Conservation (phyloP, 345 rosid species). For the Heritiera fomes region DNA sequence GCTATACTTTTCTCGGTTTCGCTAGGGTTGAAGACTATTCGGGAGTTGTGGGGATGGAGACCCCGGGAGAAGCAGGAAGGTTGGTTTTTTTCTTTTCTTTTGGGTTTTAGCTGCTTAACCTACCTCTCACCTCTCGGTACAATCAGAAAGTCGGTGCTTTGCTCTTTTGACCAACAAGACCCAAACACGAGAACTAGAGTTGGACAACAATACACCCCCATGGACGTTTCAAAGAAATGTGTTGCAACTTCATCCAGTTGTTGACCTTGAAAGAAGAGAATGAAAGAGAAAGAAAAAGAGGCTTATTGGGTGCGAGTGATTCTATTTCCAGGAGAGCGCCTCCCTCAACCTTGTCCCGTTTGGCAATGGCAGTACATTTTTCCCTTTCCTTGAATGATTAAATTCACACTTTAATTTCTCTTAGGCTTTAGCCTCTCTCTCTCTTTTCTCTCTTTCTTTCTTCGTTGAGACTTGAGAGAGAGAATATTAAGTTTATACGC, state of each 20-base stretch:
- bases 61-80: slow-evolving; percentile 6
- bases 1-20: not conserved
- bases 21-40: slow-evolving; percentile 21
- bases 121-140: not conserved
- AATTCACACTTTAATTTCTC: not conserved
- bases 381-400: slow-evolving; percentile 7
- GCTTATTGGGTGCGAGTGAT: not conserved
- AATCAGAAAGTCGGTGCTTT: slow-evolving; percentile 29
- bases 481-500: slow-evolving; percentile 25
- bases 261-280: slow-evolving; percentile 29
- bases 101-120: not conserved
- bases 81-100: not conserved
- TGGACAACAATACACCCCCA: not conserved
- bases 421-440: not conserved
- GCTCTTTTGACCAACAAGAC: slow-evolving; percentile 26
- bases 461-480: not conserved
- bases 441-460: too few relatives aligned
- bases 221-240: slow-evolving; percentile 19
- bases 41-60: not conserved
- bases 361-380: slow-evolving; percentile 9
- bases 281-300: not conserved
- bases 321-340: not conserved
- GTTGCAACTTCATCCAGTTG: slow-evolving; percentile 23
- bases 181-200: slow-evolving; percentile 11
- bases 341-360: slow-evolving; percentile 40